Base-by-base conservation (phyloP, 1,284 basidiomycete genomes). In the Macrocystidia cucumis region DNA sequence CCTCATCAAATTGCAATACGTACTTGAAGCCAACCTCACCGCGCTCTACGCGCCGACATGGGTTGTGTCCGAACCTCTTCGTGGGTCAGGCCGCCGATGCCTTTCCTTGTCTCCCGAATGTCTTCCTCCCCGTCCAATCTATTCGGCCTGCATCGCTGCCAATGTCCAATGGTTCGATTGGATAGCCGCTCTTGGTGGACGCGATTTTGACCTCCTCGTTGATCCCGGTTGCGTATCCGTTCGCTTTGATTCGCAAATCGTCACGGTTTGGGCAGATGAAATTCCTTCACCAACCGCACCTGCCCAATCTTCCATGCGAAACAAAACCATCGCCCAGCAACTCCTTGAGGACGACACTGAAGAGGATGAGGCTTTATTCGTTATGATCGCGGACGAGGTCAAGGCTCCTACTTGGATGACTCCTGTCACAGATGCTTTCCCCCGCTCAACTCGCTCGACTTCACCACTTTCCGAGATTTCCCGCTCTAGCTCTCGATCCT, bases 141-240 rank as follows among this genome's bases (percentile, higher is more conserved):
- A 82, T 60, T 60, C 71, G 35, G 78, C 83, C 9, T 85, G 82
- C 57, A 59, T 74, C 37, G 65, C 74, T 20, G 64, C 78, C 22
- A 72, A 72, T 40, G 67, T 87, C 23, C 74, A 82, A 45, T 87
- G 84, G 84, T 74, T 74, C 40, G 72, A 80, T 48, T 87, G 83
- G 83, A 79, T 84, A 34, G 48, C 66, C 29, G 62, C 69, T 36
- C 71, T 87, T 36, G 81, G 83, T 5, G 68, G 71, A 44, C 57
- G 63, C 37, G 79, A 82, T 56, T 78, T 87, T 47, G 83, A 87
- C 55, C 70, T 88, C 41, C 78, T 81, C 56, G 71, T 85, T 46
- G 79, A 86, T 55, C 84, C 84, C 39, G 83, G 81, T 38, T 74
- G 70, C 52, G 72, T 88, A 44, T 78, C 76, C 38, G 59, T 83